phyloP scores from a whole-genome alignment of 2,329 filamentous ascomycete species.

The Curvularia sp. region DNA sequence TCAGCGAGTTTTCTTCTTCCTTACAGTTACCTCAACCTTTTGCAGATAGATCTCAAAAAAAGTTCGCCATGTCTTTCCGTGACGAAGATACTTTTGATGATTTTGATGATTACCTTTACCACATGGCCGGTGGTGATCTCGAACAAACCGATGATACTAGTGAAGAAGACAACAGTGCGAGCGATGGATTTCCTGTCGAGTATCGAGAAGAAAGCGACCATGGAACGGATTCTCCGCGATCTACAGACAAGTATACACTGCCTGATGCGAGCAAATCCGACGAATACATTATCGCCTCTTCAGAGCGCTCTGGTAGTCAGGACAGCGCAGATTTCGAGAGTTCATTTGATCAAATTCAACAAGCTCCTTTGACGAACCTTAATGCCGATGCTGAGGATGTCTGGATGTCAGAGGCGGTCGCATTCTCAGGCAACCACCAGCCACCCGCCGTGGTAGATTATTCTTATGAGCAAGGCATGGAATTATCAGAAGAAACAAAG shows the following conservation, averaged over 20 bases:
- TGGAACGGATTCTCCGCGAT: background rate
- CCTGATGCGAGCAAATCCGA: background rate
- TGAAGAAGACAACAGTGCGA: background rate
- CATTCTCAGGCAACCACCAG: no score
- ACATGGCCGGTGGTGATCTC: background rate
- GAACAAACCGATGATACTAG: background rate
- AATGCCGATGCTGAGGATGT: background rate
- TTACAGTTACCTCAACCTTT: background rate
- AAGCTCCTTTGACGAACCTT: background rate
- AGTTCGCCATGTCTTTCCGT: no score
- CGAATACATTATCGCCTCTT: background rate
- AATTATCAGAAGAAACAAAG: no score
- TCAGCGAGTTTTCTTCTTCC: background rate
- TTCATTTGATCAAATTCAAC: background rate
- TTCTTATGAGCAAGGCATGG: no score
- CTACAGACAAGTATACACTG: no score
- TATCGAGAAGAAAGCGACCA: background rate
- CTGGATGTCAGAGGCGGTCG: no score
- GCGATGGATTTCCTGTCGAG: background rate
- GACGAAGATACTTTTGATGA: background rate
- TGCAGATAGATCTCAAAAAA: background rate
- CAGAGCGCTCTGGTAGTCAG: background rate
- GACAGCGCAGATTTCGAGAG: background rate
- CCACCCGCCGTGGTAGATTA: no score
- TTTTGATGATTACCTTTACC: background rate